These are phyloP conservation scores for Anisogramma anomala DNA, from an alignment of 2,329 filamentous ascomycete species.

Conservation along the genomic window DNA sequence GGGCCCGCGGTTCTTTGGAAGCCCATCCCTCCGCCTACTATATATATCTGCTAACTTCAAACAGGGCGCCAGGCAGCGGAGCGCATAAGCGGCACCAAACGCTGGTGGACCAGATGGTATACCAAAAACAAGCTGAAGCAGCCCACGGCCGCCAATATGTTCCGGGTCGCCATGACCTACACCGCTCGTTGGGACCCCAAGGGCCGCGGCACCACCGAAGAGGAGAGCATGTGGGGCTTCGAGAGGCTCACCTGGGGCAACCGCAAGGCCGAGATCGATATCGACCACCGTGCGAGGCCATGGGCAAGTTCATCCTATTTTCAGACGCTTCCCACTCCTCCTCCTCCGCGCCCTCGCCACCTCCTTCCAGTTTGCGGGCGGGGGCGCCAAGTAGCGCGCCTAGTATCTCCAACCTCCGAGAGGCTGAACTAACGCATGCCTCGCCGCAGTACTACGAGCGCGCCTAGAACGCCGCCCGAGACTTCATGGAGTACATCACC, in stretches of 20 bases:
- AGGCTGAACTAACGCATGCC: background rate
- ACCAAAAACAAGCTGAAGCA: background rate
- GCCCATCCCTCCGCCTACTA: too few species aligned
- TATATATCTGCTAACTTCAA: background rate
- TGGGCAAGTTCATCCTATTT: slow-evolving; percentile 1
- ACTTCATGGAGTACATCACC: slow-evolving; percentile 10
- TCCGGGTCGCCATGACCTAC: slow-evolving; percentile 9
- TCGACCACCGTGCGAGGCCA: slow-evolving; percentile 7
- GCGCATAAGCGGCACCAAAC: background rate
- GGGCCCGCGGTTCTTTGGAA: background rate
- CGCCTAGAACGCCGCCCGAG: slow-evolving; percentile 11
- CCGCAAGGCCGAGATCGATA: slow-evolving; percentile 11
- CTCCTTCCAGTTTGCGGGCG: too few species aligned
- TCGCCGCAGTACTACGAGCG: slow-evolving; percentile 8
- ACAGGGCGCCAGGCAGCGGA: slow-evolving; percentile 1
- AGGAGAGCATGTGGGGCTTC: slow-evolving; percentile 8
- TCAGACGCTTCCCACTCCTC: background rate
- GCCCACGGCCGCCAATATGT: slow-evolving; percentile 3
- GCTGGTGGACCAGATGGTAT: background rate
- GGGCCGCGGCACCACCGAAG: slow-evolving; percentile 4
- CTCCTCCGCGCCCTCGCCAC: background rate
- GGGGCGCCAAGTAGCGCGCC: too few species aligned
- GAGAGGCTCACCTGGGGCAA: slow-evolving; percentile 9
- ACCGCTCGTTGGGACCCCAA: slow-evolving; percentile 7
- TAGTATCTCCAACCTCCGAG: too few species aligned